Base-by-base conservation (phyloP, 305 asterid species). In the Stenogyne calaminthoides region DNA sequence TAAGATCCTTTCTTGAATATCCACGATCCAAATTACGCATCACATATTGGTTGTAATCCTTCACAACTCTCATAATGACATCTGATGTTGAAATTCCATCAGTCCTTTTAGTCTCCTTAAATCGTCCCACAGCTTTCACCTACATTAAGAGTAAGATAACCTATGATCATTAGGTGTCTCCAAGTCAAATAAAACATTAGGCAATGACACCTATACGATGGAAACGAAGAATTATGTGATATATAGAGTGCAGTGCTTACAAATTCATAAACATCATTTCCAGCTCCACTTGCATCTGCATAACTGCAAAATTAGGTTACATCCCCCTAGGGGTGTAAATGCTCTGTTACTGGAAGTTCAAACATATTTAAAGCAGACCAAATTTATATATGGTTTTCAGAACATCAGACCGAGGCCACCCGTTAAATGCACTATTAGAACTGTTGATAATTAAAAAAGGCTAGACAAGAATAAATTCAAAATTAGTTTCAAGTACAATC, bases 241-340 rank as follows among this genome's bases (percentile, higher is more conserved):
- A 65, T 47, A 6, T 47, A n/a, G 7, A 52, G 76, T 25, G 46
- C 3, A 34, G 65, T 72, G 68, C 96, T 92, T 88, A 92, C 97
- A 88, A 88, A 92, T 87, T 92, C 97, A 80, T 92, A 92, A 76
- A 92, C 97, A 84, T 92, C 97, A 16, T 87, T 87, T 76, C 88
- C 97, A 83, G 97, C 95, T 51, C 97, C 97, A 69, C 88, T 90
- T 74, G 96, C 84, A 84, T 92, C 97, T 9, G 95, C 95, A 79
- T 92, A 92, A 77, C 97, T 92, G 91, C 70, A 77, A 68, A 54
- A 72, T 55, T 52, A 67, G 70, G 72, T 71, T 67, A 70, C 64
- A 67, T 76, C 75, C 63, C 76, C 74, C 62, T 51, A 70, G 68
- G 67, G 71, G 77, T 54, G 74, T 77, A 55, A 68, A 67, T 69